Base-by-base conservation (phyloP, 1,139 yeast genomes). In the Chernovozyma aurita region DNA sequence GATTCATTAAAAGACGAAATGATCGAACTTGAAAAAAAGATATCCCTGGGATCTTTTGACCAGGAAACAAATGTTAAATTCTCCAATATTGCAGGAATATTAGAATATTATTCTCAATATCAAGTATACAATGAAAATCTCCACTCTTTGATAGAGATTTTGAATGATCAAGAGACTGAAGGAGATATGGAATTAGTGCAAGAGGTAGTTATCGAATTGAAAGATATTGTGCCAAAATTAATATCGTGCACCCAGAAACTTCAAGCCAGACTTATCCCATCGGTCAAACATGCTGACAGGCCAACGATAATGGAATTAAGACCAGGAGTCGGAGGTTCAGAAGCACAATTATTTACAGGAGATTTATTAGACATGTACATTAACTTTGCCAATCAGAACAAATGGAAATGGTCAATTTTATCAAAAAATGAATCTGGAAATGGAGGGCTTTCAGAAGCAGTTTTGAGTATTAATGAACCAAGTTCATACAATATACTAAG, bases 281-380 rank as follows among this genome's bases (percentile, higher is more conserved):
- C 85, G 3, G 80, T 85, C 44, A 80, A 81, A 33, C 85, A 85
- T 54, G 74, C 83, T 3, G 95, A 85, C 37, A 78, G 76, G 41
- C 80, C 95, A 1, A 83, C 95, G 34, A 68, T 92, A 12, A 49
- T 92, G 15, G 99, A 92, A 57, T 59, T 92, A 20, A 70, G 97
- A 39, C 97, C 98, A 0, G 98, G 99, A 2, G 90, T 92, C 1
- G 98, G 99, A 12, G 99, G 99, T 2, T 76, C 80, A 5, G 99
- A 92, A 52, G 97, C 98, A 0, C 79, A 83, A 55, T 71, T 92
- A 6, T 92, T 92, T 57, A 78, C 97, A 0, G 74, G 73, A 33
- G 95, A 94, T 54, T 62, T 92, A 42, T 59, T 88, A 44, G 70
- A 73, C 40, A 87, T 94, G 97, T 92, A 92, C 57, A 65, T 73